Evolutionary conservation across 1,284 basidiomycete genomes (phyloP).

Genomic region (Heterobasidion occidentale): DNA sequence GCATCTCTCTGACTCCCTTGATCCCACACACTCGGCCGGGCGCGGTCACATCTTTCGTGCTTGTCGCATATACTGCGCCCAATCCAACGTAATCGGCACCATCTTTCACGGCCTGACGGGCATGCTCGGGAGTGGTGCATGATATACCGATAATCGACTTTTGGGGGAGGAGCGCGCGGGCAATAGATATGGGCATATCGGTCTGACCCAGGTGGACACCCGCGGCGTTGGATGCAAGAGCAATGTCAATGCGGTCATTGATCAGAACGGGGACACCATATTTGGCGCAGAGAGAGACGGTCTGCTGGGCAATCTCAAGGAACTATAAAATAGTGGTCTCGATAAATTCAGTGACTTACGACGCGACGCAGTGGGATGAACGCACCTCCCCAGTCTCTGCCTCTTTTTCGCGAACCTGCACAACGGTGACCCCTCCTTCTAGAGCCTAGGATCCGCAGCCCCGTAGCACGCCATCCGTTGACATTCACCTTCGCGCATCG

Average conservation of each 20-base stretch:
- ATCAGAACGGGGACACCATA: conserved; percentile 85
- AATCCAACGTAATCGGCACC: conserved; percentile 84
- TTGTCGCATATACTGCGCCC: conserved; percentile 72
- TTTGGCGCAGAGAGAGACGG: conserved; percentile 71
- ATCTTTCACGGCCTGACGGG: conserved; percentile 44
- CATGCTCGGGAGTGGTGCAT: conserved; percentile 65
- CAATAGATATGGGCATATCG: conserved; percentile 74
- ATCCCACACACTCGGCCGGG: conserved; percentile 51
- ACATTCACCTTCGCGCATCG: neutral
- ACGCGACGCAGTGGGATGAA: conserved; percentile 5
- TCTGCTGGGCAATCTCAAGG: conserved; percentile 64
- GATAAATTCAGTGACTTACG: conserved; percentile 10
- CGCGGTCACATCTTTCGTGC: conserved; percentile 56
- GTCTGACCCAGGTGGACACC: conserved; percentile 91
- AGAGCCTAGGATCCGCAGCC: conserved; percentile 44
- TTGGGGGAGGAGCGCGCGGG: conserved; percentile 63
- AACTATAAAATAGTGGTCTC: conserved; percentile 42
- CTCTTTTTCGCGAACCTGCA: conserved; percentile 85
- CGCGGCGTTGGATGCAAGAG: conserved; percentile 66
- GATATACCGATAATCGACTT: conserved; percentile 78
- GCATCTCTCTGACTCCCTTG: conserved; percentile 56
- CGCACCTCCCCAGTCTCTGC: conserved; percentile 71
- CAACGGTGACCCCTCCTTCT: conserved; percentile 81
- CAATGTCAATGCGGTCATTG: conserved; percentile 89
- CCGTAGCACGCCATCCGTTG: neutral